Evolutionary conservation across 495 filamentous ascomycete genomes (phyloP).

Genomic region (Penicillium flavigenum): DNA sequence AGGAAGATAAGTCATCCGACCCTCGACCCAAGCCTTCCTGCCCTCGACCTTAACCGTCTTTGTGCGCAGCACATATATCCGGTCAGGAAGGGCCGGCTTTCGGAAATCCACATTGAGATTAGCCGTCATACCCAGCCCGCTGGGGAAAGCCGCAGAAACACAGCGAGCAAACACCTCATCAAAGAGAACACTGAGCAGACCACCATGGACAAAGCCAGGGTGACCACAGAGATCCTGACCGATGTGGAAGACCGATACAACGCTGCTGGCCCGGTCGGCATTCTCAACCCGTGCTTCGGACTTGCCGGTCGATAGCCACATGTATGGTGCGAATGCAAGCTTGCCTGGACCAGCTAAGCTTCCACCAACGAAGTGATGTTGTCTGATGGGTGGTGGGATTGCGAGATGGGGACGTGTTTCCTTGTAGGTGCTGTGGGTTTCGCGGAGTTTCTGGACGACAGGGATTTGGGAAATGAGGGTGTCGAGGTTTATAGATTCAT

Average conservation of each 20-base stretch:
- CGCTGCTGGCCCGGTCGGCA: slow-evolving; percentile 17
- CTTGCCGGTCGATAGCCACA: slow-evolving; percentile 50
- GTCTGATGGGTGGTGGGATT: slow-evolving; percentile 31
- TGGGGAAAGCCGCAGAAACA: slow-evolving; percentile 40
- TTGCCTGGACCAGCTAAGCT: slow-evolving; percentile 65
- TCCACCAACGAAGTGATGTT: slow-evolving; percentile 41
- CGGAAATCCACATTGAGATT: slow-evolving; percentile 64
- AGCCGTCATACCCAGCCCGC: slow-evolving; percentile 58
- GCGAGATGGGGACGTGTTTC: slow-evolving; percentile 67
- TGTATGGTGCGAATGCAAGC: slow-evolving; percentile 74
- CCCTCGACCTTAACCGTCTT: slow-evolving; percentile 44
- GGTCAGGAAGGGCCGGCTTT: slow-evolving; percentile 57
- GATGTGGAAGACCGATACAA: slow-evolving; percentile 40
- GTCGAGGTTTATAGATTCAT: slow-evolving; percentile 45
- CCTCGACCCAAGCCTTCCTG: slow-evolving; percentile 45
- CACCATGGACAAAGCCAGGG: slow-evolving; percentile 43
- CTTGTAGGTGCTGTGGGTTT: slow-evolving; percentile 54
- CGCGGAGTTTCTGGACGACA: slow-evolving; percentile 62
- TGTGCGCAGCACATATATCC: slow-evolving; percentile 62
- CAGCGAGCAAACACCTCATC: slow-evolving; percentile 46
- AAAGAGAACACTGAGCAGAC: slow-evolving; percentile 40
- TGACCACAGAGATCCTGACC: slow-evolving; percentile 40
- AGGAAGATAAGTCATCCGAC: slow-evolving; percentile 33
- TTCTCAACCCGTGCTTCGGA: slow-evolving; percentile 30
- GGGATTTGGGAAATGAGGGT: slow-evolving; percentile 70